Percentiles rank a stretch among this genome's conserved stretches.
Conservation (phyloP, 2,329 filamentous ascomycete genomes). For the Teratosphaeria gauchensis region DNA sequence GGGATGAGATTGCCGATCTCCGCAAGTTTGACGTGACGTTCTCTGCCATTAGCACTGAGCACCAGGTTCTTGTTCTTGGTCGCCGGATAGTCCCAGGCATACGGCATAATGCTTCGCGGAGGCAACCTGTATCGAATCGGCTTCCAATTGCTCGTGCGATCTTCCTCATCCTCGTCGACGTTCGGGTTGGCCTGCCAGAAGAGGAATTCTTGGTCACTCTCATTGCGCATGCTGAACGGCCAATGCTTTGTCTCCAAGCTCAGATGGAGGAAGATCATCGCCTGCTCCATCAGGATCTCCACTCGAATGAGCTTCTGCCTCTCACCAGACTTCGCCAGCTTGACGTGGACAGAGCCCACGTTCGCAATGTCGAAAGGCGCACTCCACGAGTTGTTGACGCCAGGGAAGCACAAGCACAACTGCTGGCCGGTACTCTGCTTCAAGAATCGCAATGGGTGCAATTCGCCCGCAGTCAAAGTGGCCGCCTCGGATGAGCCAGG, state of each 20-base stretch:
- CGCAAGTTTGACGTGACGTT: constrained; percentile 85
- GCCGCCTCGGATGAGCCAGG: constrained; percentile 82
- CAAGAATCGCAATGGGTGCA: constrained; percentile 82
- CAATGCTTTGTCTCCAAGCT: constrained; percentile 88
- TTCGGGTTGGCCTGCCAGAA: constrained; percentile 95
- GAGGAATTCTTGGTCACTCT: constrained; percentile 91
- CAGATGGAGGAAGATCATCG: constrained; percentile 87
- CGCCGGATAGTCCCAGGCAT: constrained; percentile 97
- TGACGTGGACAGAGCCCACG: constrained; percentile 83
- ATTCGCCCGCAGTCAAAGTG: constrained; percentile 63
- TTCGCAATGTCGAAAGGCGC: constrained; percentile 97
- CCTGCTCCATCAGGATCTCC: constrained; percentile 83
- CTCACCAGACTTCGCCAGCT: constrained; percentile 82
- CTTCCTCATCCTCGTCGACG: constrained; percentile 81
- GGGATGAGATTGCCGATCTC: constrained; percentile 95
- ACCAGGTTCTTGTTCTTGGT: constrained; percentile 94
- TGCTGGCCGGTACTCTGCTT: constrained; percentile 78
- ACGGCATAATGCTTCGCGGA: constrained; percentile 95
- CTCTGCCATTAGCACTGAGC: constrained; percentile 66
- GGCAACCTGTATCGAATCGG: constrained; percentile 88
- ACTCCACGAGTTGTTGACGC: constrained; percentile 94
- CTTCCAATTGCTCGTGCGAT: constrained; percentile 73
- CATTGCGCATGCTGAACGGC: constrained; percentile 98
- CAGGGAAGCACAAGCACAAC: constrained; percentile 83
- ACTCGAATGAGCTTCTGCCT: constrained; percentile 79